Evolutionary conservation across 2,329 filamentous ascomycete species (phyloP).

Genomic region (Verticillium tricorpus): DNA sequence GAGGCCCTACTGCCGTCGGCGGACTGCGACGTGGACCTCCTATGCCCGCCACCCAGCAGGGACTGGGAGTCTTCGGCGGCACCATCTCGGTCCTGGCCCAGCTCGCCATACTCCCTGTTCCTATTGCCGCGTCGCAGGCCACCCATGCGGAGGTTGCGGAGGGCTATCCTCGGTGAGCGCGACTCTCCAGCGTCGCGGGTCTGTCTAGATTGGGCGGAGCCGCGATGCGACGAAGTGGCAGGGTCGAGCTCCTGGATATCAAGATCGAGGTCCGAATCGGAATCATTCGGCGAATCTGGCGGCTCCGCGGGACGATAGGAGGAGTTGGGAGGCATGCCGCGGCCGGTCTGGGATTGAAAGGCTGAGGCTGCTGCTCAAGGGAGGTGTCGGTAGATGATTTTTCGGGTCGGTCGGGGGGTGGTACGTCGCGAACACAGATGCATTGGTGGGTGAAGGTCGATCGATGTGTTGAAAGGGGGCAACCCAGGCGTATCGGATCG

Average conservation of each 20-base stretch:
- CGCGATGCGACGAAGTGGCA: conserved; percentile 19
- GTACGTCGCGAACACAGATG: not conserved
- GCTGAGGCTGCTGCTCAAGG: not conserved
- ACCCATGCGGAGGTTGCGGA: conserved; percentile 66
- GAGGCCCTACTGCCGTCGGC: conserved; percentile 56
- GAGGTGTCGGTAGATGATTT: not conserved
- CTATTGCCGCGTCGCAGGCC: conserved; percentile 55
- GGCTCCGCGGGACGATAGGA: conserved; percentile 51
- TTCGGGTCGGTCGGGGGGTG: not conserved
- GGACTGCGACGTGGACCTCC: conserved; percentile 42
- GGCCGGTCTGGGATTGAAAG: not conserved
- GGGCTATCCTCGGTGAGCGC: conserved; percentile 58
- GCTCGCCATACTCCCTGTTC: conserved; percentile 54
- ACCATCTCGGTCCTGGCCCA: conserved; percentile 51
- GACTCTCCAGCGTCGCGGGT: not conserved
- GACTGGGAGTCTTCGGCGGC: conserved; percentile 63
- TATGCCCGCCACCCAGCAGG: conserved; percentile 39
- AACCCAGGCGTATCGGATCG: not conserved
- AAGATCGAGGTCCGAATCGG: conserved; percentile 73
- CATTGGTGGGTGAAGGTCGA: not conserved
- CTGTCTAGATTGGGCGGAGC: conserved; percentile 36
- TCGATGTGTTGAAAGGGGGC: not conserved
- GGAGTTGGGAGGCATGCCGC: conserved; percentile 55
- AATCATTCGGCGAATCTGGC: conserved; percentile 65
- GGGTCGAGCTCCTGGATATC: conserved; percentile 79